Evolutionary conservation across 108 stramenopile genomes (phyloP).

Genomic region (Skeletonema menzelii): DNA sequence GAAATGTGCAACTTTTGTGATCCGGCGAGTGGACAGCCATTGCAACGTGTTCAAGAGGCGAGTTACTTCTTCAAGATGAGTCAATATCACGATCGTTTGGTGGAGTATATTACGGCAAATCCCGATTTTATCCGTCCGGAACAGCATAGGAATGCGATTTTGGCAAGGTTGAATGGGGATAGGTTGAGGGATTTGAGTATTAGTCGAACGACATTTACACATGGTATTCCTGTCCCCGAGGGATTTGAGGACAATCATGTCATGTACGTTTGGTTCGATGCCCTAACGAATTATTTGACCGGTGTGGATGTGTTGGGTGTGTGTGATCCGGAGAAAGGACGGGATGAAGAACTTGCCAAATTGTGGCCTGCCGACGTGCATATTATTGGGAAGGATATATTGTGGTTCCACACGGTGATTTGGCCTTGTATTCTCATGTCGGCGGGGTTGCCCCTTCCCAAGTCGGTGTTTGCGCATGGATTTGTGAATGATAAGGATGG

Average conservation of each 20-base stretch:
- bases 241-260: conserved; percentile 92
- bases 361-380: conserved; percentile 97
- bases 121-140: conserved; percentile 95
- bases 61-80: conserved; percentile 98
- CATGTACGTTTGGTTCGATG: conserved; percentile 99
- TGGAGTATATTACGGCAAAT: conserved; percentile 84
- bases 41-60: conserved; percentile 95
- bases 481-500: conserved; percentile 97
- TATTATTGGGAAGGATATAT: conserved; percentile 98
- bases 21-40: conserved; percentile 83
- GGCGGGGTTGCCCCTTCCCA: conserved; percentile 90
- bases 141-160: conserved; percentile 79
- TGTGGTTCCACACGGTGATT: conserved; percentile 98
- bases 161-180: conserved; percentile 81
- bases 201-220: conserved; percentile 94
- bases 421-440: conserved; percentile 99
- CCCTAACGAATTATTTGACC: conserved; percentile 95
- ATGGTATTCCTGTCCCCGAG: conserved; percentile 96
- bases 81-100: conserved; percentile 82
- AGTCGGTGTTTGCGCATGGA: conserved; percentile 95
- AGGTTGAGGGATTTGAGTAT: conserved; percentile 91
- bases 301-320: conserved; percentile 85
- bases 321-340: conserved; percentile 33
- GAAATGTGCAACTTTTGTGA: conserved; percentile 87
- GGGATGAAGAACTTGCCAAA: conserved; percentile 54